Conservation (phyloP, 2,329 filamentous ascomycete species). For the Claviceps sp. region DNA sequence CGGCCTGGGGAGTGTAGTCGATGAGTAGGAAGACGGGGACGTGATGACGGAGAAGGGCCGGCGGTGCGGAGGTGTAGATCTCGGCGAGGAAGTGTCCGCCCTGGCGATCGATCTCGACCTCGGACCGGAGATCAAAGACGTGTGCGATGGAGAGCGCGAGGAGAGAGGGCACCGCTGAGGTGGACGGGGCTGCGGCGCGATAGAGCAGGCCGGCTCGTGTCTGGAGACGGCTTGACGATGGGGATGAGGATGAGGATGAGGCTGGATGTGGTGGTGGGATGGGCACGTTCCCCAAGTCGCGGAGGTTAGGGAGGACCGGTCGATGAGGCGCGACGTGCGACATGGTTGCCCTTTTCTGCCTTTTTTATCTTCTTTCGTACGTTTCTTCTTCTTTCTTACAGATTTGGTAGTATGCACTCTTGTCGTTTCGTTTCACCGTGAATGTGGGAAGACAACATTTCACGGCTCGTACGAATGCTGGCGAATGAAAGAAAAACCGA, state of each 20-base stretch:
- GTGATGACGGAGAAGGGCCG: slow-evolving; percentile 33
- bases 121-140: slow-evolving; percentile 57
- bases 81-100: slow-evolving; percentile 15
- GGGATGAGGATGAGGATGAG: slow-evolving; percentile 26
- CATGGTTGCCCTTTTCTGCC: slow-evolving; percentile 6
- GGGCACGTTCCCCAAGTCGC: slow-evolving; percentile 51
- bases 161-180: slow-evolving; percentile 38
- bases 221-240: slow-evolving; percentile 28
- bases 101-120: slow-evolving; percentile 40
- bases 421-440: background rate
- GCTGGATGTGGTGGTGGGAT: slow-evolving; percentile 15
- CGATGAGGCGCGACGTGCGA: slow-evolving; percentile 26
- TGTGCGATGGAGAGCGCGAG: slow-evolving; percentile 43
- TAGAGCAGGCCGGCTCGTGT: slow-evolving; percentile 47
- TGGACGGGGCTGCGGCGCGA: slow-evolving; percentile 52
- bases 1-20: slow-evolving; percentile 48
- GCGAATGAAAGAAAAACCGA: no score
- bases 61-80: slow-evolving; percentile 1
- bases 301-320: slow-evolving; percentile 49
- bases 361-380: background rate
- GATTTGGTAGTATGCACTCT: background rate
- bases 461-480: background rate
- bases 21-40: slow-evolving; percentile 49
- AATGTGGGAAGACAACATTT: no score
- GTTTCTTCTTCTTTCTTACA: no score